Evolutionary conservation across 805 yeast genomes (phyloP).

Genomic region (Sungouiella thailandica): DNA sequence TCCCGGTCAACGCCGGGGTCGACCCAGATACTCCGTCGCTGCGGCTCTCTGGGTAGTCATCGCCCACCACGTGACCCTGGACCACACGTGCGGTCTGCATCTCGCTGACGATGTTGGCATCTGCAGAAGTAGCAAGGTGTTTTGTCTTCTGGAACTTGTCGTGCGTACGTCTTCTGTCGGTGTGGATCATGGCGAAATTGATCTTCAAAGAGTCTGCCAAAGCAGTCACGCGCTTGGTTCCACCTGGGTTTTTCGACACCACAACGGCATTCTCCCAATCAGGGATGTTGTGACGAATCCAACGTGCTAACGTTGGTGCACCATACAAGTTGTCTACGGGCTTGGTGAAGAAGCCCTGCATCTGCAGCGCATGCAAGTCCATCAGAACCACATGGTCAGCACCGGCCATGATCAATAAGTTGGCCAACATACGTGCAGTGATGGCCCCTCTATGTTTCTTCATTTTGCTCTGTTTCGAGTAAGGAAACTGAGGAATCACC

Average conservation of each 20-base stretch:
- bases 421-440: constrained; percentile 97
- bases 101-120: constrained; percentile 64
- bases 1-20: constrained; percentile 15
- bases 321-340: constrained; percentile 97
- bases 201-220: constrained; percentile 95
- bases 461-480: constrained; percentile 92
- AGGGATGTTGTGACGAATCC: constrained; percentile 88
- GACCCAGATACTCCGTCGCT: constrained; percentile 8
- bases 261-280: constrained; percentile 88
- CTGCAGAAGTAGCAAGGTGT: constrained; percentile 38
- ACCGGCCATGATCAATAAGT: constrained; percentile 93
- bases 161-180: constrained; percentile 89
- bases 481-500: constrained; percentile 96
- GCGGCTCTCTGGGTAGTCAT: constrained; percentile 55
- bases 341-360: constrained; percentile 97
- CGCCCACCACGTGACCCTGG: constrained; percentile 95
- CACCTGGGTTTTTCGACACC: constrained; percentile 99
- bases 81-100: constrained; percentile 95
- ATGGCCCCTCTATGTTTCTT: constrained; percentile 98
- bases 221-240: constrained; percentile 96
- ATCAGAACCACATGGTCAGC: constrained; percentile 97
- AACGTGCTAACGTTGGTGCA: constrained; percentile 91
- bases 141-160: constrained; percentile 45
- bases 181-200: constrained; percentile 98
- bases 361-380: constrained; percentile 95